A percentile compares a stretch with the other conserved stretches of the same genome.
Evolutionary conservation across 1,284 basidiomycete genomes (phyloP).

Genomic region (Trichosporon faecale): DNA sequence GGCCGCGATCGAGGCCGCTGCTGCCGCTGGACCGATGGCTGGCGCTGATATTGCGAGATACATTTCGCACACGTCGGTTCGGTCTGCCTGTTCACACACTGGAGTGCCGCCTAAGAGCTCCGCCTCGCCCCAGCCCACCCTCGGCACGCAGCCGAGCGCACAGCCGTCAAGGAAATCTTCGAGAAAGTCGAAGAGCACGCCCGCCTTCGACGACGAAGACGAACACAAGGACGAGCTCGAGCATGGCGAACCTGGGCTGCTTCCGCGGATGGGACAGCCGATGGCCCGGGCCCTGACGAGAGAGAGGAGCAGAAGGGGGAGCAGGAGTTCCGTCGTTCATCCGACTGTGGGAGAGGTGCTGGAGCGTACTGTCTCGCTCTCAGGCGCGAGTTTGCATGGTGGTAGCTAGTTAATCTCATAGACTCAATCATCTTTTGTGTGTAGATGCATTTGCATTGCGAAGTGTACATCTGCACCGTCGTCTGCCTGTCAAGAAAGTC

Average conservation of each 20-base stretch:
- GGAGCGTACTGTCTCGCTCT: conserved; percentile 37
- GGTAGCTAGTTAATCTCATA: conserved; percentile 20
- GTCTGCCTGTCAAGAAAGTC: too few relatives aligned
- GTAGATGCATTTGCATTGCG: background rate
- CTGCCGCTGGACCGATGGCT: background rate
- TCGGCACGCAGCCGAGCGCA: too few relatives aligned
- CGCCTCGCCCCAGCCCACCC: background rate
- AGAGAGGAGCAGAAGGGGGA: background rate
- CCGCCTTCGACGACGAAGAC: conserved; percentile 3
- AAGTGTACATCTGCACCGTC: too few relatives aligned
- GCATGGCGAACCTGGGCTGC: conserved; percentile 27
- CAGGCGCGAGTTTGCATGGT: conserved; percentile 41
- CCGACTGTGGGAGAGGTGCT: conserved; percentile 38
- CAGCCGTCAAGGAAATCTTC: background rate
- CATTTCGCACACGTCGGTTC: background rate
- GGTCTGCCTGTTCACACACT: background rate
- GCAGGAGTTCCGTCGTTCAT: conserved; percentile 5
- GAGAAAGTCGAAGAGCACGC: background rate
- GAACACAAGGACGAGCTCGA: conserved; percentile 21
- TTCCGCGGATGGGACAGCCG: conserved; percentile 1
- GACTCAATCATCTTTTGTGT: background rate
- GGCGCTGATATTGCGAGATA: background rate
- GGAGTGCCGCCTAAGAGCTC: background rate
- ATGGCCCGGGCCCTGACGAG: background rate
- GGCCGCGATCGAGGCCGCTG: background rate